Evolutionary conservation across 1,139 yeast species (phyloP), one percentile per base, ranked within the genome.

Genomic region (Geotrichum aggregatum): DNA sequence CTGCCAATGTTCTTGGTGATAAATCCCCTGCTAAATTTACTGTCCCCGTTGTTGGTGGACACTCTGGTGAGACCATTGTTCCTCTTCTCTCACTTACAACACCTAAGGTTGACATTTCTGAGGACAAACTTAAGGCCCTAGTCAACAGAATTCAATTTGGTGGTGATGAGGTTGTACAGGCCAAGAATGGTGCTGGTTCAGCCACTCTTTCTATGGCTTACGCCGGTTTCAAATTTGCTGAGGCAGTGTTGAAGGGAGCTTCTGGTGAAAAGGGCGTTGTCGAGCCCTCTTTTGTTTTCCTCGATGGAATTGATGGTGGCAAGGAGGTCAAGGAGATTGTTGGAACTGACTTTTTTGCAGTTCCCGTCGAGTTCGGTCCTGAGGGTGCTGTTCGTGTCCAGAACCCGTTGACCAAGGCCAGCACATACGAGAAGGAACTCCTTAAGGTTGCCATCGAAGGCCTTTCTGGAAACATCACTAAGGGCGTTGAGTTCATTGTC

Each of bases 121-220:
- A 80, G 60, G 69, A 61, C 47, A 74, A 77, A 64, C 77, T 83
- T 66, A 86, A 82, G 66, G 78, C 81, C 54, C 78, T 89, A 63
- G 79, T 87, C 66, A 80, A 87, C 77, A 83, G 96, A 73, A 88
- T 89, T 68, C 97, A 89, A 75, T 88, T 84, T 68, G 98, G 97
- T 68, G 97, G 97, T 73, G 97, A 91, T 68, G 97, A 91, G 75
- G 95, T 91, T 63, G 97, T 91, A 63, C 77, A 85, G 74, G 97
- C 97, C 64, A 91, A 91, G 77, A 84, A 87, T 68, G 97, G 97
- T 66, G 82, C 84, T 59, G 97, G 97, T 55, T 87, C 96, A 50
- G 96, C 96, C 59, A 91, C 98, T 50, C 77, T 91, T 62, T 87
- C 96, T 53, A 91, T 91, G 97, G 97, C 97, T 49, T 92, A 88